Evolutionary conservation across 2,329 filamentous ascomycete genomes (phyloP).

Genomic region (Gremmenia infestans): DNA sequence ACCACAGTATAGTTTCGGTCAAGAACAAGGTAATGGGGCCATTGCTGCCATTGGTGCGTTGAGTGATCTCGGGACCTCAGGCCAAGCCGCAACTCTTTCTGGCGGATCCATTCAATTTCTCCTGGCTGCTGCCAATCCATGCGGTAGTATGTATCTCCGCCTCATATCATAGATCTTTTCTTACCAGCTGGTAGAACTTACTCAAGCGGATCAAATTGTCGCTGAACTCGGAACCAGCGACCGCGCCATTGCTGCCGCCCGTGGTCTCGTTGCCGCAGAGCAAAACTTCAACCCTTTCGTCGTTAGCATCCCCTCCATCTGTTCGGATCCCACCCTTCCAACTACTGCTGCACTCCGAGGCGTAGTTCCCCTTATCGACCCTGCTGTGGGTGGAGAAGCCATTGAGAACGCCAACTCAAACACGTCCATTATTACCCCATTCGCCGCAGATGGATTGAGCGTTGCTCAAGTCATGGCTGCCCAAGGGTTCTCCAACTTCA

Average conservation of each 20-base stretch:
- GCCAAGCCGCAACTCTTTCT: constrained; percentile 58
- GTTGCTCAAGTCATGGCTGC: constrained; percentile 59
- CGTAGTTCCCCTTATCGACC: constrained; percentile 63
- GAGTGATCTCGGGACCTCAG: constrained; percentile 49
- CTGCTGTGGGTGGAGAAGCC: constrained; percentile 52
- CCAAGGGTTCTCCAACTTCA: constrained; percentile 61
- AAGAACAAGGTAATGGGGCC: constrained; percentile 50
- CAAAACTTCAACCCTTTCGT: constrained; percentile 69
- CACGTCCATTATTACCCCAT: constrained; percentile 47
- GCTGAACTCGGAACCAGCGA: constrained; percentile 53
- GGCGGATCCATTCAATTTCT: constrained; percentile 57
- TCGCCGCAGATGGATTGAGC: constrained; percentile 56
- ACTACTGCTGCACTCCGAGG: constrained; percentile 56
- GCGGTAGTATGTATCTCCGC: constrained; percentile 47
- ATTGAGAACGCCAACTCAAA: constrained; percentile 56
- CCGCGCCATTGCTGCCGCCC: constrained; percentile 57
- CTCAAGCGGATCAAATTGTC: constrained; percentile 60
- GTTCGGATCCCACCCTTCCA: constrained; percentile 58
- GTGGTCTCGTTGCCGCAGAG: constrained; percentile 60
- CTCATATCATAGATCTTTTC: background rate
- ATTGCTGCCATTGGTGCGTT: constrained; percentile 51
- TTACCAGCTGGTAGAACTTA: constrained; percentile 40
- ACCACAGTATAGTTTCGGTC: constrained; percentile 45
- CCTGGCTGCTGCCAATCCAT: constrained; percentile 60
- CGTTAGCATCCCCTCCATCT: constrained; percentile 56